phyloP scores from a whole-genome alignment of 495 filamentous ascomycete species.

The Penicillium silybi region DNA sequence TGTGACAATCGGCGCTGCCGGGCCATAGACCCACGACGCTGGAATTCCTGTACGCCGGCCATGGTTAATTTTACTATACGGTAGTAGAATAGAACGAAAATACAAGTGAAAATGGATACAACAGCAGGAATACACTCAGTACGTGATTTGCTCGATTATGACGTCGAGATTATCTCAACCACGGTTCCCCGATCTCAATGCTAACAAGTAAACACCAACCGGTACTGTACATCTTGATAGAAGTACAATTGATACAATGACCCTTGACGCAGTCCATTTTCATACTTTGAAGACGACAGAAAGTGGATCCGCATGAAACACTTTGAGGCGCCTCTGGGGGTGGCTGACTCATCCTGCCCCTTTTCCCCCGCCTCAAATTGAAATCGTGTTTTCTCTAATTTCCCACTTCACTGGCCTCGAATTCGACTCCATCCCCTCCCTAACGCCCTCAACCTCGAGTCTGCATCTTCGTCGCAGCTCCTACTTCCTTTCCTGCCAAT shows the following conservation, averaged over 20 bases:
- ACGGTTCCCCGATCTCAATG: background rate
- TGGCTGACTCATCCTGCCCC: conserved; percentile 29
- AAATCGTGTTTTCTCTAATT: conserved; percentile 14
- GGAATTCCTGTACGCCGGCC: conserved; percentile 12
- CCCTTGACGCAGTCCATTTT: background rate
- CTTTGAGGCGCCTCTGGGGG: conserved; percentile 12
- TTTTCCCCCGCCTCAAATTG: conserved; percentile 36
- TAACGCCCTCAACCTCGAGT: background rate
- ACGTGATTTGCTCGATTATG: conserved; percentile 8
- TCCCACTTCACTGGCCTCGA: background rate
- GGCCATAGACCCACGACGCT: conserved; percentile 31
- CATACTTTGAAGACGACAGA: background rate
- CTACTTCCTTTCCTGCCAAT: conserved; percentile 9
- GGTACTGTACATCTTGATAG: background rate
- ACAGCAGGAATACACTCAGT: no score
- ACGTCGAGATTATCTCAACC: conserved; percentile 12
- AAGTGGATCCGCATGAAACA: conserved; percentile 10
- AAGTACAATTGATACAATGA: no score
- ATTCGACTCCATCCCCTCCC: background rate
- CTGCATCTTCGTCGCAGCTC: background rate
- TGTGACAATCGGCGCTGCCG: conserved; percentile 29
- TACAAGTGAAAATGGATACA: background rate
- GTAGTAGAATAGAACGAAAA: background rate
- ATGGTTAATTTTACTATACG: conserved; percentile 8
- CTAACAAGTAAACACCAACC: background rate